Percentiles rank a stretch among this genome's conserved stretches.
phyloP scores from a whole-genome alignment of 1,284 basidiomycete species.

The Ustilago sp. region DNA sequence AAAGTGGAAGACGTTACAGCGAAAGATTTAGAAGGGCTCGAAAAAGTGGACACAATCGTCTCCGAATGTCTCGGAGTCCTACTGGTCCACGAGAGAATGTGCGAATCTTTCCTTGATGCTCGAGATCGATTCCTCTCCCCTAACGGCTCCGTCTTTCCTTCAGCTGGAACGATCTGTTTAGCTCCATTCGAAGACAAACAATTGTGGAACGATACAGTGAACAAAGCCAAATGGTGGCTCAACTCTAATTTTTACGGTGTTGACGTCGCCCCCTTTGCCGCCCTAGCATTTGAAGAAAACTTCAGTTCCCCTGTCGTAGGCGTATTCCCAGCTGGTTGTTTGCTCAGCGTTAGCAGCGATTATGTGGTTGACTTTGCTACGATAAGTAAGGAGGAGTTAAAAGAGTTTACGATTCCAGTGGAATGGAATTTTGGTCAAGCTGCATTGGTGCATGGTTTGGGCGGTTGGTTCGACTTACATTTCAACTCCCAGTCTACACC shows the following conservation, averaged over 20 bases:
- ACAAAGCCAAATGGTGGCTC: conserved; percentile 69
- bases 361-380: conserved; percentile 63
- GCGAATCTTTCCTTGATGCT: conserved; percentile 72
- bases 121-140: conserved; percentile 71
- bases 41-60: conserved; percentile 73
- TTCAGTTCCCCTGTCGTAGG: conserved; percentile 64
- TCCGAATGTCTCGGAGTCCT: conserved; percentile 73
- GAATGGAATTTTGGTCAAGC: conserved; percentile 51
- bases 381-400: conserved; percentile 53
- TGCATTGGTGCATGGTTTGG: conserved; percentile 61
- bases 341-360: conserved; percentile 55
- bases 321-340: conserved; percentile 55
- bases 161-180: conserved; percentile 72
- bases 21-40: conserved; percentile 36
- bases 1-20: conserved; percentile 65
- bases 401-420: conserved; percentile 60
- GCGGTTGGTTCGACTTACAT: conserved; percentile 66
- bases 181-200: conserved; percentile 72
- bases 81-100: conserved; percentile 73
- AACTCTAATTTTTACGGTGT: conserved; percentile 66
- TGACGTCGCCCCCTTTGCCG: conserved; percentile 62
- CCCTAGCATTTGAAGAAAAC: conserved; percentile 57
- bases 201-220: conserved; percentile 72
- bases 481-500: conserved; percentile 53
- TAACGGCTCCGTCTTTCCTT: conserved; percentile 72